Percentiles rank a stretch among this genome's conserved stretches.
These are phyloP conservation scores for Pleurotus tuoliensis DNA, from an alignment of 768 basidiomycete species.

Conservation along the genomic window DNA sequence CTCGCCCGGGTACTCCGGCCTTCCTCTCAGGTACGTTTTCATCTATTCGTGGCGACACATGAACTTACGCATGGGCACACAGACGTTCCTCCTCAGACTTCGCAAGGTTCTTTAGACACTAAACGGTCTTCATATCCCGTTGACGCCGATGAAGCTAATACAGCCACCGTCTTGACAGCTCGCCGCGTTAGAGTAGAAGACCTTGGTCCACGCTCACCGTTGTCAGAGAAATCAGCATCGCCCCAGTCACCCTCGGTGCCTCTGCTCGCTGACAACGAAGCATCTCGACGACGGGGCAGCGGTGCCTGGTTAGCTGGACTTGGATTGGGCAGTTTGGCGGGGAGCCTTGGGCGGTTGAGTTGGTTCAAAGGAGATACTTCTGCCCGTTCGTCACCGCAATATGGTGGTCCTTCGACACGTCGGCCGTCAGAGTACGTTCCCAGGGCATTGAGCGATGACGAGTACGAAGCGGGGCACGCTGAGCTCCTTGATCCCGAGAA, in stretches of 20 bases:
- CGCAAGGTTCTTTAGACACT: constrained; percentile 16
- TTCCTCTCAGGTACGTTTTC: neutral
- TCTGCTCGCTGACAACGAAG: constrained; percentile 8
- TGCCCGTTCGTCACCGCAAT: constrained; percentile 16
- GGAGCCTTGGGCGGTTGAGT: constrained; percentile 42
- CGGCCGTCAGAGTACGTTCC: constrained; percentile 19
- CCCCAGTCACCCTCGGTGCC: constrained; percentile 5
- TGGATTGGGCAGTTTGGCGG: constrained; percentile 38
- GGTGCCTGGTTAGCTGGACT: constrained; percentile 29
- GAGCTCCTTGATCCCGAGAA: constrained; percentile 21
- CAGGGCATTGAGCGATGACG: constrained; percentile 30
- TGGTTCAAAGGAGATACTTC: constrained; percentile 50
- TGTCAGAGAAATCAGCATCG: constrained; percentile 21
- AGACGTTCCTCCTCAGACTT: constrained; percentile 11
- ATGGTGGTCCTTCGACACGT: constrained; percentile 6
- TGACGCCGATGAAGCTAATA: constrained; percentile 40
- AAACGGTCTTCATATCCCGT: constrained; percentile 28
- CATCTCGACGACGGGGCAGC: neutral
- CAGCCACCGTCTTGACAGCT: constrained; percentile 50
- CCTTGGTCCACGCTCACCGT: constrained; percentile 25
- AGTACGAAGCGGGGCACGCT: constrained; percentile 42
- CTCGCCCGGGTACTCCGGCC: constrained; percentile 4
- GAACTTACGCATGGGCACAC: neutral
- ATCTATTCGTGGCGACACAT: neutral
- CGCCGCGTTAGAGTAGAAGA: constrained; percentile 42